These are phyloP conservation scores for Sphagnum tenellum DNA, from an alignment of 225 moss, liverwort and hornwort genomes.

Conservation along the genomic window DNA sequence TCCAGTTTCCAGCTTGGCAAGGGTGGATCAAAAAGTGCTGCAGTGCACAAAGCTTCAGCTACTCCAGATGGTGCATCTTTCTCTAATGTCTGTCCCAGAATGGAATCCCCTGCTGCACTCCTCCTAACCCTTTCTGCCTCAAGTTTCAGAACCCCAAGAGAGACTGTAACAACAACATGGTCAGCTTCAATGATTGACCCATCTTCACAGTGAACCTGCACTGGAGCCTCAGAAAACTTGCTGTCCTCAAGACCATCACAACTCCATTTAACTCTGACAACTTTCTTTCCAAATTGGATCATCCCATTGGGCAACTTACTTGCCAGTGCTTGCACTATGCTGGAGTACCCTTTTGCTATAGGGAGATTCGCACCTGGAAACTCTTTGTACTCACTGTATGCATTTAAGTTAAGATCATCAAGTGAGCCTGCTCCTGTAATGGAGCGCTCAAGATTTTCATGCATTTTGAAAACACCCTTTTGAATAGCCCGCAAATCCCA, in stretches of 20 bases:
- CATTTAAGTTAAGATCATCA: constrained; percentile 20
- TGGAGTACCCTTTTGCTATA: constrained; percentile 19
- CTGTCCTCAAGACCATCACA: neutral
- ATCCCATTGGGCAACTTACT: constrained; percentile 9
- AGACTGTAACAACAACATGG: constrained; percentile 26
- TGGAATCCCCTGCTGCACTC: neutral
- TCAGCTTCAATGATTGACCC: constrained; percentile 25
- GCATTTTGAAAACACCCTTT: constrained; percentile 16
- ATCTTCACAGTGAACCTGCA: constrained; percentile 17
- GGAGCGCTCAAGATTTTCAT: constrained; percentile 18
- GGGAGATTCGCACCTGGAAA: constrained; percentile 18
- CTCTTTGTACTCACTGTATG: constrained; percentile 22
- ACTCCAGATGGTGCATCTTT: neutral
- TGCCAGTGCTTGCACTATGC: constrained; percentile 14
- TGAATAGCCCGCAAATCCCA: constrained; percentile 11
- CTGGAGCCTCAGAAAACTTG: constrained; percentile 10
- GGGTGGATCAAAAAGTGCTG: constrained; percentile 21
- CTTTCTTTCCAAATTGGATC: constrained; percentile 18
- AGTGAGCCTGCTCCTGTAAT: constrained; percentile 22
- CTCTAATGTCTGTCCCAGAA: neutral
- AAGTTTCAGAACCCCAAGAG: constrained; percentile 29
- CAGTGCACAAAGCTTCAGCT: neutral
- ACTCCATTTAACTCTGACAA: constrained; percentile 19
- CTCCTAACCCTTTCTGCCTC: neutral
- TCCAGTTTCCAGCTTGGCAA: constrained; percentile 23